Base-by-base conservation (phyloP, 192 early-diverging fungal species). In the Backusella liffmaniae region DNA sequence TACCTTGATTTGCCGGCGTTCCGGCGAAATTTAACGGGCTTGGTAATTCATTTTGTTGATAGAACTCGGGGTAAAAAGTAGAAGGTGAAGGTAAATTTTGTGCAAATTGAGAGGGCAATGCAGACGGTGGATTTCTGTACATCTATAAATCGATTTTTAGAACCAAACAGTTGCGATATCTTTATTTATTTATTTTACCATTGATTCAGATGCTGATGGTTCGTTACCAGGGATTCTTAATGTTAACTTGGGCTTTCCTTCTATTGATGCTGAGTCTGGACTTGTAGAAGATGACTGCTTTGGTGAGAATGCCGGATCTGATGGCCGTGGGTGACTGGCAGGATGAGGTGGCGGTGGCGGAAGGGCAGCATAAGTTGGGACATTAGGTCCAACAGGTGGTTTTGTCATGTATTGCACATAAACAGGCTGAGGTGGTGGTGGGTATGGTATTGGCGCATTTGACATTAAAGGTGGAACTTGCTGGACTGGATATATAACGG, bases 31-130 rank as follows among this genome's bases (percentile, higher is more conserved):
- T 91, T 65, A 94, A 84, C 3, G 93, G 93, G 71, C 92, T 93
- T 15, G 87, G 91, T 71, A 91, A 81, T 56, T 92, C 91, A 67
- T 84, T 88, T 23, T 89, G 86, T 67, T 92, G 90, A 72, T 92
- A 92, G 42, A 94, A 90, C 46, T 91, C 87, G 2, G 92, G 89
- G 75, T 93, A 93, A 78, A 93, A 92, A 0, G 90, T 87, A 9
- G 90, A 91, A n/a, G 93, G 93, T 21, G 91, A 92, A 21, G 93
- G 93, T 41, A 94, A 80, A 75, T 90, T 93, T 77, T 92, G 87
- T 4, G 87, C 86, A 76, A 90, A 90, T 74, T 90, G 87, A 10
- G 87, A 88, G 15, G 91, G 87, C 68, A 91, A 86, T 13, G 91
- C 91, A 4, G 92, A 92, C 59, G 91, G 87, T 8, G 91, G 91